phyloP scores from a whole-genome alignment of 148 eudicot genomes.

The Rhododendron vialii region DNA sequence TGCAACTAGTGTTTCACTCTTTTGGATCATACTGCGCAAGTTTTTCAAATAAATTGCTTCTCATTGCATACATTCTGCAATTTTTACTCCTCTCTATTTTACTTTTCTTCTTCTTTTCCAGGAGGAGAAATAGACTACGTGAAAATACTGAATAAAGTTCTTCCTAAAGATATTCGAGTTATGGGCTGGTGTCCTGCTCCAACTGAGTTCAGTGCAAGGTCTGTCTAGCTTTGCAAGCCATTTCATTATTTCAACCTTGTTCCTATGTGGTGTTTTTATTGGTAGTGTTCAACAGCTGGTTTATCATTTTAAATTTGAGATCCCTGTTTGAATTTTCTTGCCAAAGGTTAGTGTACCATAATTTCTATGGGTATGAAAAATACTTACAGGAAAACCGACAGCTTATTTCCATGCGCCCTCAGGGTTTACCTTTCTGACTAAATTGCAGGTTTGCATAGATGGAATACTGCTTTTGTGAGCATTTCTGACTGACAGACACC shows the following conservation, averaged over 20 bases:
- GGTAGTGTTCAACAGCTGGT: background rate
- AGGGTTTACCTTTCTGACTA: background rate
- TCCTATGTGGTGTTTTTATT: background rate
- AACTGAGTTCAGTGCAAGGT: slow-evolving; percentile 88
- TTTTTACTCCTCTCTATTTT: background rate
- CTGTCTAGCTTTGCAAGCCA: slow-evolving; percentile 8
- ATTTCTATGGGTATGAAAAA: background rate
- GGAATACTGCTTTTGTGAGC: background rate
- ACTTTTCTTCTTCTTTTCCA: slow-evolving; percentile 20
- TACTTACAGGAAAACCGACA: background rate
- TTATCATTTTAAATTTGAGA: background rate
- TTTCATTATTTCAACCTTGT: background rate
- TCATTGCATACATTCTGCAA: background rate
- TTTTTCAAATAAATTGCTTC: background rate
- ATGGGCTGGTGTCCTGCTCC: slow-evolving; percentile 90
- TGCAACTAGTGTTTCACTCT: slow-evolving; percentile 1
- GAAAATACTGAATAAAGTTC: slow-evolving; percentile 64
- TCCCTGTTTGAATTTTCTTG: background rate
- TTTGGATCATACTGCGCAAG: background rate
- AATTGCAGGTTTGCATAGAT: background rate
- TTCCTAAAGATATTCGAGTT: slow-evolving; percentile 83
- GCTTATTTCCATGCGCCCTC: background rate
- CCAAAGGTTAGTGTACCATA: background rate
- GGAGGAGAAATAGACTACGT: slow-evolving; percentile 80
- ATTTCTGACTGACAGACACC: background rate